Evolutionary conservation across 805 yeast genomes (phyloP).

Genomic region (Tetrapisispora namnaoensis): DNA sequence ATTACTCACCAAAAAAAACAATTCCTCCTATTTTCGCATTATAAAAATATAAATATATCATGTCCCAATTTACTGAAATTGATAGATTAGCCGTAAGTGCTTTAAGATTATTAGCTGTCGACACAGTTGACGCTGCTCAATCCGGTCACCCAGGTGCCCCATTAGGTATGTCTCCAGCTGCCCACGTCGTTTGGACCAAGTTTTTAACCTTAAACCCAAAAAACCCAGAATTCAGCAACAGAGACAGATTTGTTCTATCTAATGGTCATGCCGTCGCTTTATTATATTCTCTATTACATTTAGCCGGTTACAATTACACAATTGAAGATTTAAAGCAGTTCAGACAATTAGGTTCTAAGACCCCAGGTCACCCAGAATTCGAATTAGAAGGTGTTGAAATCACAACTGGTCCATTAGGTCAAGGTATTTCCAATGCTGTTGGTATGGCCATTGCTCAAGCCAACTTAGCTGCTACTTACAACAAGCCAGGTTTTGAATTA

Average conservation of each 20-base stretch:
- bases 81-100: constrained; percentile 76
- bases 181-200: constrained; percentile 71
- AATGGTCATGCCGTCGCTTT: constrained; percentile 96
- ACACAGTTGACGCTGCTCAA: constrained; percentile 77
- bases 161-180: constrained; percentile 93
- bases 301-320: constrained; percentile 72
- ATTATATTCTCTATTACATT: constrained; percentile 73
- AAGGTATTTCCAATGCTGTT: constrained; percentile 92
- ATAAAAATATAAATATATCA: constrained; percentile 3
- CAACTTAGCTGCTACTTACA: constrained; percentile 84
- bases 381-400: constrained; percentile 92
- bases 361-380: constrained; percentile 97
- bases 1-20: neutral
- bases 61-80: constrained; percentile 39
- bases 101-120: constrained; percentile 81
- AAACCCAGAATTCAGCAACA: constrained; percentile 86
- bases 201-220: constrained; percentile 80
- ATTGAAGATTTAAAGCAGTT: constrained; percentile 82
- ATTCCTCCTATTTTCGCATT: neutral
- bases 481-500: constrained; percentile 70
- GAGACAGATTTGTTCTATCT: constrained; percentile 90
- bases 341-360: constrained; percentile 81
- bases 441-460: constrained; percentile 94
- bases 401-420: constrained; percentile 98
- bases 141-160: constrained; percentile 99